Base-by-base conservation (phyloP, 108 stramenopile species). In the Mediolabrus comicus region DNA sequence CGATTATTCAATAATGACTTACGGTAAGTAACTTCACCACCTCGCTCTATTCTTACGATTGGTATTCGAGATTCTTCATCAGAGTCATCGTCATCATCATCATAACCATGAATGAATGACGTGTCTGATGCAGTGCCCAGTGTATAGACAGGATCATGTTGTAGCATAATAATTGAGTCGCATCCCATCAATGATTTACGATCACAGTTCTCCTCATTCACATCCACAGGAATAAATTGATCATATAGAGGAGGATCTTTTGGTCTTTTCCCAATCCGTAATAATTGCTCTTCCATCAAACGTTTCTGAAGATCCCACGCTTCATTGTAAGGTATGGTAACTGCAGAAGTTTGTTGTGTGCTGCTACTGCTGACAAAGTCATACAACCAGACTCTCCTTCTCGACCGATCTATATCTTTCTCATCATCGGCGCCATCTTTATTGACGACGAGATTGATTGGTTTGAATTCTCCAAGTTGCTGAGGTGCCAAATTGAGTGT, bases 1-100 rank as follows among this genome's bases (percentile, higher is more conserved):
- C n/a, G n/a, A n/a, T n/a, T n/a, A n/a, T n/a, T n/a, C n/a, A n/a
- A n/a, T n/a, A n/a, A n/a, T n/a, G n/a, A n/a, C n/a, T n/a, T n/a
- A n/a, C n/a, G 98, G 59, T 91, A 99, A 3, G 98, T 99, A 11
- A 98, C 96, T 62, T 98, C 96, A 5, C 98, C 98, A 10, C 98
- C 98, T 59, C 98, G 79, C 67, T 98, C 96, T 58, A 94, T 93
- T 26, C 95, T 83, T 34, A 92, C 70, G 1, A 84, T 76, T 12
- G 80, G 84, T 19, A 92, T 83, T 8, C 59, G 9, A 41, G 54
- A 69, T 34, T 43, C 57, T 4, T 24, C n/a, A n/a, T n/a, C n/a
- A n/a, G n/a, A n/a, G 16, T 26, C 22, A 17, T 24, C 43, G 17
- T 29, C 33, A 51, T 35, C 28, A 14, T 73, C 59, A 35, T 75